These are phyloP conservation scores for Conringia planisiliqua DNA, from an alignment of 345 rosid genomes.

Conservation along the genomic window DNA sequence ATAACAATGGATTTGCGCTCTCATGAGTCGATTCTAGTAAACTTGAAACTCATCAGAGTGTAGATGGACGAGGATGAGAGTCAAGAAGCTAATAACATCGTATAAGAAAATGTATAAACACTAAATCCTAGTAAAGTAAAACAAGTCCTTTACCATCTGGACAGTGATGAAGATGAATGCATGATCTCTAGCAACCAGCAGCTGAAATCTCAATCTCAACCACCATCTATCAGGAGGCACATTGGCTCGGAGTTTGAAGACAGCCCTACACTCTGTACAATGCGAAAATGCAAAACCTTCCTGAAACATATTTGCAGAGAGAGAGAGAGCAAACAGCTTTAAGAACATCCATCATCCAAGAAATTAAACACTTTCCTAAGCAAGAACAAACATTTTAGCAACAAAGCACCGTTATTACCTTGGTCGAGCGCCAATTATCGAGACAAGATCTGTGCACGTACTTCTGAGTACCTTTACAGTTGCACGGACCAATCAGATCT, in stretches of 20 bases:
- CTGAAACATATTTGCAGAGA: conserved; percentile 39
- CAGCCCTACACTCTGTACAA: conserved; percentile 97
- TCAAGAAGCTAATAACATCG: background rate
- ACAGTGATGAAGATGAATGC: conserved; percentile 85
- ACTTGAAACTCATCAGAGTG: background rate
- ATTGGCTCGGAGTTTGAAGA: conserved; percentile 86
- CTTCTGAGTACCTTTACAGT: conserved; percentile 98
- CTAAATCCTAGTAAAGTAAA: background rate
- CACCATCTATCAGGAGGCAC: conserved; percentile 99
- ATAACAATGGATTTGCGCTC: background rate
- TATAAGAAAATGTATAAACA: background rate
- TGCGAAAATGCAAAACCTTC: conserved; percentile 99
- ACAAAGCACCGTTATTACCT: conserved; percentile 41
- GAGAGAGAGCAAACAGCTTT: background rate
- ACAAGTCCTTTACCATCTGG: conserved; percentile 67
- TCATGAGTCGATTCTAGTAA: background rate
- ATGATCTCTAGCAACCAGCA: conserved; percentile 96
- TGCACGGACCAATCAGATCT: conserved; percentile 93
- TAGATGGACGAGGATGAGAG: background rate
- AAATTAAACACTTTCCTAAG: background rate
- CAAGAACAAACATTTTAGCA: background rate
- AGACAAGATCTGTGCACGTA: conserved; percentile 97
- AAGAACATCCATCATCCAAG: conserved; percentile 4
- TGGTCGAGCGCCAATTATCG: conserved; percentile 97
- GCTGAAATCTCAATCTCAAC: conserved; percentile 96